Evolutionary conservation across 495 filamentous ascomycete genomes (phyloP).

Genomic region (Aspergillus bridgeri): DNA sequence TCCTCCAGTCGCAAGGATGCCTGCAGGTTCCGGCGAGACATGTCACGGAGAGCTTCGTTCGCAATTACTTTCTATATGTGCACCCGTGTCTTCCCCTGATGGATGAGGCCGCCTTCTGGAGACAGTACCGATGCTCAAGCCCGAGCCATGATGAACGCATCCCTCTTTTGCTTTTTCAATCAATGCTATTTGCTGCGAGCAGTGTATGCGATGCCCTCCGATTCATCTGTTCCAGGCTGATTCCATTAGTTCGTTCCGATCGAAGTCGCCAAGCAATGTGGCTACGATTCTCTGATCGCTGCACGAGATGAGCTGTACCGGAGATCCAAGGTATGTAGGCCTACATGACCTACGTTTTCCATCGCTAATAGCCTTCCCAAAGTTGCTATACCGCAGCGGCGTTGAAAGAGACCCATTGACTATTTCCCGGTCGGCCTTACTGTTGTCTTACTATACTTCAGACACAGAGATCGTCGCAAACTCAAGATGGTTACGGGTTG

Average conservation of each 20-base stretch:
- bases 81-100: slow-evolving; percentile 16
- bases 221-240: neutral
- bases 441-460: slow-evolving; percentile 14
- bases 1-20: slow-evolving; percentile 9
- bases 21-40: slow-evolving; percentile 10
- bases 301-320: slow-evolving; percentile 16
- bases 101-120: slow-evolving; percentile 16
- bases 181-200: slow-evolving; percentile 17
- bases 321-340: slow-evolving; percentile 10
- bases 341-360: neutral
- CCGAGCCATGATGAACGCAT: slow-evolving; percentile 7
- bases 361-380: neutral
- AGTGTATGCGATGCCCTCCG: slow-evolving; percentile 1
- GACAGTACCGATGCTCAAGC: slow-evolving; percentile 9
- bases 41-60: slow-evolving; percentile 10
- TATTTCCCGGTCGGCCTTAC: slow-evolving; percentile 9
- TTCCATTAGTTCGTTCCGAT: slow-evolving; percentile 11
- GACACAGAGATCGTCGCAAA: slow-evolving; percentile 13
- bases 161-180: slow-evolving; percentile 11
- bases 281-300: slow-evolving; percentile 10
- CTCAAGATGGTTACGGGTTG: slow-evolving; percentile 15
- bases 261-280: slow-evolving; percentile 17
- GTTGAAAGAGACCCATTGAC: slow-evolving; percentile 11
- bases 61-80: slow-evolving; percentile 17
- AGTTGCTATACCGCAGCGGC: slow-evolving; percentile 12